Base-by-base conservation (phyloP, 176 grass and related monocot genomes). In the Aegilops longissima region DNA sequence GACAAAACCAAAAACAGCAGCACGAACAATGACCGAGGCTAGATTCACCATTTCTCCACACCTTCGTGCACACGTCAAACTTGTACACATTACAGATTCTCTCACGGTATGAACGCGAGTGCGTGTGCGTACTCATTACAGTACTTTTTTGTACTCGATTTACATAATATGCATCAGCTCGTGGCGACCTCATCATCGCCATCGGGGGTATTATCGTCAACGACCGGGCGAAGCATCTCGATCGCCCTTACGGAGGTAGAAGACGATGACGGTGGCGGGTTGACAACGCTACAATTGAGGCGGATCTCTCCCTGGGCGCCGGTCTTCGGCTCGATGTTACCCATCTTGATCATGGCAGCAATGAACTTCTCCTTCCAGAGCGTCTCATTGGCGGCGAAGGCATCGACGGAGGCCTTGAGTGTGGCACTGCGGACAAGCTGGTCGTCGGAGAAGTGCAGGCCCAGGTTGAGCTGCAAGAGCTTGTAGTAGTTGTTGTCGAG, bases 401-500 rank as follows among this genome's bases (percentile, higher is more conserved):
- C 24, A 21, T 14, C 27, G 4, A 82, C 86, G 24, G 18, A 17
- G 0, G 73, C 42, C 73, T 64, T 81, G 4, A 86, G 83, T 5
- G 72, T 83, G 79, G 6, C 66, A 31, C 83, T 31, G 34, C 86
- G 83, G 65, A 89, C 6, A 59, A 92, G 86, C 79, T 88, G 83
- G 78, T 89, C 86, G 79, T 86, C 90, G 40, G 86, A 89, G 83
- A 89, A 89, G 79, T 88, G 86, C 2, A 92, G 83, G 10, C 87
- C 90, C 9, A 92, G 86, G 83, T 85, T 61, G 1, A 92, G 83
- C 73, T 66, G 90, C 73, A 92, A 73, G 27, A 85, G 79, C 83
- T 85, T 92, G 79, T 92, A 92, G 86, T 92, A 95, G 74, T 71
- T 89, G 93, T 95, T 95, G 82, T 95, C 93, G 5, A 95, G 88